Base-by-base conservation (phyloP, 345 rosid genomes). In the Stellera chamaejasme region DNA sequence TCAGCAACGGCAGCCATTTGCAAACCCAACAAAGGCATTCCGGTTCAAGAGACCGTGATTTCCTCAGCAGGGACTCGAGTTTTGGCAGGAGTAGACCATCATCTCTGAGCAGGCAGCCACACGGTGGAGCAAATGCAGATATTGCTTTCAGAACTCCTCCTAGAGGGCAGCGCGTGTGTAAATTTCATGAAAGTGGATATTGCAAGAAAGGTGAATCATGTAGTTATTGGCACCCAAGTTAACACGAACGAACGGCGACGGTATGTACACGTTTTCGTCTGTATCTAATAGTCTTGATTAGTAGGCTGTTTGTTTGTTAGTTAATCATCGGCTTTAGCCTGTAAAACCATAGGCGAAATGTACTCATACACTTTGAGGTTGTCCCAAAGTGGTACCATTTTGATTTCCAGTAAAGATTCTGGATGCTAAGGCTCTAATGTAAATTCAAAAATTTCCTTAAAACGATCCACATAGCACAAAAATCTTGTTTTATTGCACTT, bases 121-220 rank as follows among this genome's bases (percentile, higher is more conserved):
- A 43, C 15, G 65, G 77, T 13, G 76, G 59, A 23, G 87, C 75
- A 54, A 77, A 72, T 62, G 87, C 83, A 70, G 76, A 72, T 12
- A 63, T 75, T 52, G 68, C 80, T 27, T 64, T 56, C 54, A 66
- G 77, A 68, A 69, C 74, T 65, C 68, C 78, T 25, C 74, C 88
- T 62, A 85, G 74, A 79, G 87, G 83, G 73, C 84, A 69, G 64
- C 70, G 83, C 48, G 68, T 78, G 13, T 88, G 94, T 69, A 88
- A 88, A 75, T 88, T 73, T 60, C 52, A 85, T n/a, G 87, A 79
- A 76, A 77, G 45, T 45, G 96, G 91, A 56, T 43, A 54, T 51
- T 83, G 94, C 79, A 85, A 71, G 68, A 85, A 58, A 66, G 96
- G 94, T 50, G 83, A 83, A 14, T 75, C 84, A n/a, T 85, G 94